Evolutionary conservation across 2,329 filamentous ascomycete genomes (phyloP), one percentile per base, ranked within the genome.

Genomic region (Trichophyton simii): DNA sequence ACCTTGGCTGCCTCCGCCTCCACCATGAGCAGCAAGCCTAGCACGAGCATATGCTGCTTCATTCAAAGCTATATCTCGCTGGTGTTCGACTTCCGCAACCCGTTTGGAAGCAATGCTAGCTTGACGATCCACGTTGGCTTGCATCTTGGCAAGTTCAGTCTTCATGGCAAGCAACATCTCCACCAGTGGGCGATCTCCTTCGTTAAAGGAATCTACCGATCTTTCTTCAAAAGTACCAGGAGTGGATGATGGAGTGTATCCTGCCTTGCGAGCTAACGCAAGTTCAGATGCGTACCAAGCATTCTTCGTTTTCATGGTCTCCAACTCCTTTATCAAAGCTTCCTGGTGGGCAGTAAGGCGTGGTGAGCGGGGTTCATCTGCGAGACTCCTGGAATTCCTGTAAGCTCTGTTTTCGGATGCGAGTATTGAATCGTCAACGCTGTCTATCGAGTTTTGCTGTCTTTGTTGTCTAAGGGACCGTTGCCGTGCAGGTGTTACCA

Each of bases 281-380:
- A 99, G 79, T 74, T 99, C 94, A 0, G 92, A 96, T 6, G 91
- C 90, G 73, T 95, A 96, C 94, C 94, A 99, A 0, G 92, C 92
- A 74, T 96, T 97, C 59, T 88, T 84, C 69, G 87, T 94, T 68
- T 89, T 89, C 2, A 87, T 82, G 7, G 85, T 81, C 71, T 99
- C 92, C 1, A 99, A 80, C 71, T 99, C 94, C 71, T 94, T 92
- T 13, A 89, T 79, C 11, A 96, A 74, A 0, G 88, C 85, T 65
- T 82, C 83, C 64, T 79, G 77, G 58, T 79, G 66, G 67, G 76
- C 70, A 2, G 73, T 78, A 44, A 79, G 65, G 44, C 73, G 73
- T 9, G 77, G 77, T 7, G 76, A 78, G 13, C 73, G 72, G 41
- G 76, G 77, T 63, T 78, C 76, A 36, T 78, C 76, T 9, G 66